Conservation (phyloP, 805 yeast genomes). For the Kuraishia capsulata region DNA sequence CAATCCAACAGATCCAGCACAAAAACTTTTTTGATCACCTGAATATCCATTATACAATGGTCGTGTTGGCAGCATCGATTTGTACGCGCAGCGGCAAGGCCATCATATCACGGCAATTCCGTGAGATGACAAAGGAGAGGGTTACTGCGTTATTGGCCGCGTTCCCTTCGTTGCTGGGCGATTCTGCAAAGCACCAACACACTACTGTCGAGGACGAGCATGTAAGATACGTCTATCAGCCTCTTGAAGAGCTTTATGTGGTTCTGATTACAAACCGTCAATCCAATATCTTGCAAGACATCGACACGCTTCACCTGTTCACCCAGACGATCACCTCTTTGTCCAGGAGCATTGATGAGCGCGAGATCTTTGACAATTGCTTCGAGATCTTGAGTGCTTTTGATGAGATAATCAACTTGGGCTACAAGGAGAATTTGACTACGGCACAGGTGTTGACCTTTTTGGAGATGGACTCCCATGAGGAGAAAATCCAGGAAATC, state of each 20-base stretch:
- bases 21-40: too few species aligned
- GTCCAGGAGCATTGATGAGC: slow-evolving; percentile 66
- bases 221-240: slow-evolving; percentile 91
- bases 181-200: slow-evolving; percentile 65
- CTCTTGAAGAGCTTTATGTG: slow-evolving; percentile 87
- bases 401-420: slow-evolving; percentile 86
- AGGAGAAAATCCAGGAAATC: slow-evolving; percentile 96
- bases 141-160: slow-evolving; percentile 79
- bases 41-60: too few species aligned
- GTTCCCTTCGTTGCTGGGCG: slow-evolving; percentile 72
- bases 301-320: slow-evolving; percentile 82
- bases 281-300: slow-evolving; percentile 89
- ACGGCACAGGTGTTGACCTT: slow-evolving; percentile 77
- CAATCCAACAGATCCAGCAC: too few species aligned
- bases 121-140: slow-evolving; percentile 74
- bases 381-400: slow-evolving; percentile 87
- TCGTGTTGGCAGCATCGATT: slow-evolving; percentile 86
- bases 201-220: slow-evolving; percentile 90
- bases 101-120: slow-evolving; percentile 84
- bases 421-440: slow-evolving; percentile 82
- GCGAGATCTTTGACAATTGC: slow-evolving; percentile 74
- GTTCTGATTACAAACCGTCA: slow-evolving; percentile 85
- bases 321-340: slow-evolving; percentile 72
- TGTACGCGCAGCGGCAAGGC: slow-evolving; percentile 93
- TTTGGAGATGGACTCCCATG: slow-evolving; percentile 96